Conservation (phyloP, 2,329 filamentous ascomycete species). For the Alternaria hordeiaustralica region DNA sequence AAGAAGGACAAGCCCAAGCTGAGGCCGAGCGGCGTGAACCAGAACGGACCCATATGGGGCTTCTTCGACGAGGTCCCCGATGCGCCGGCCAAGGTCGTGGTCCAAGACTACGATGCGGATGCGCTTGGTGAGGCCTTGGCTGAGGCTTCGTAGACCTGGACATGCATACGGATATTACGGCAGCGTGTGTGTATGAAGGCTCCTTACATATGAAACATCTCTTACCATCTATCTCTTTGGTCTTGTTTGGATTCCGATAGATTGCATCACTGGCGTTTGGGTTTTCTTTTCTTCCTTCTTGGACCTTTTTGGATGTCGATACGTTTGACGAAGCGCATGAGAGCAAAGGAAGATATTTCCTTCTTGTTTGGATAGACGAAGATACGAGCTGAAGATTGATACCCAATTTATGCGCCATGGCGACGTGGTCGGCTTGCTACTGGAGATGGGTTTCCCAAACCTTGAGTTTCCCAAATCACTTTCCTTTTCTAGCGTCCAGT, state of each 20-base stretch:
- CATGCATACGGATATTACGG: not conserved
- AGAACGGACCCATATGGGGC: slow-evolving; percentile 48
- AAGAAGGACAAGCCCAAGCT: slow-evolving; percentile 29
- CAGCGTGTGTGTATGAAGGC: not conserved
- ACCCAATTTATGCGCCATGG: not conserved
- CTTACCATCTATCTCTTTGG: not conserved
- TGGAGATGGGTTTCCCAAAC: not conserved
- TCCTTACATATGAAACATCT: not conserved
- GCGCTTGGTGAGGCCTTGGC: slow-evolving; percentile 47
- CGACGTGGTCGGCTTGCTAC: not conserved
- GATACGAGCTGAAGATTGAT: not conserved
- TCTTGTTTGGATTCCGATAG: not conserved
- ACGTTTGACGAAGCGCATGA: not conserved
- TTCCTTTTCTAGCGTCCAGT: no score
- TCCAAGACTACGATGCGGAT: slow-evolving; percentile 47
- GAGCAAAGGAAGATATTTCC: not conserved
- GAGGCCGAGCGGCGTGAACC: slow-evolving; percentile 47
- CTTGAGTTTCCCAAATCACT: no score
- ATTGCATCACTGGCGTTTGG: not conserved
- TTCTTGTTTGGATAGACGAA: not conserved
- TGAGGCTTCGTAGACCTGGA: not conserved
- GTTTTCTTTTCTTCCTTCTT: not conserved
- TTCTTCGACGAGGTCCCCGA: slow-evolving; percentile 45
- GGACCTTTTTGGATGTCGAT: not conserved
- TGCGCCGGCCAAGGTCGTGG: slow-evolving; percentile 43